Conservation (phyloP, 1,284 basidiomycete genomes). For the Naganishia liquefaciens region DNA sequence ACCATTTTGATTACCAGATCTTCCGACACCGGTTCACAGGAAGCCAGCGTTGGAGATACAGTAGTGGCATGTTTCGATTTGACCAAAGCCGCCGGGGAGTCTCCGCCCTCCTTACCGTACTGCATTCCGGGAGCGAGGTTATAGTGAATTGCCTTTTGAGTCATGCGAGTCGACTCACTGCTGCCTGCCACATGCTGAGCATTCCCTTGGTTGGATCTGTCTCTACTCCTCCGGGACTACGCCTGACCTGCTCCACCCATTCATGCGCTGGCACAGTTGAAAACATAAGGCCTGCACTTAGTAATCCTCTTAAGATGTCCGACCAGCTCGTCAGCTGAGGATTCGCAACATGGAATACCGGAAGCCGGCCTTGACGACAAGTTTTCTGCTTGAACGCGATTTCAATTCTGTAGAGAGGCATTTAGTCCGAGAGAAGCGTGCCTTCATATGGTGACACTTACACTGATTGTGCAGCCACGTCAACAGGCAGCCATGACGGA, state of each 20-base stretch:
- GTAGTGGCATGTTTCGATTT: slow-evolving; percentile 35
- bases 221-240: slow-evolving; percentile 31
- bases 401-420: slow-evolving; percentile 39
- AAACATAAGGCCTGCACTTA: slow-evolving; percentile 39
- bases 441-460: slow-evolving; percentile 29
- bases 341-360: slow-evolving; percentile 43
- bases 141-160: not conserved
- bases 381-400: slow-evolving; percentile 35
- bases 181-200: slow-evolving; percentile 41
- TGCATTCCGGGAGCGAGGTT: slow-evolving; percentile 11
- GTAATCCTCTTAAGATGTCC: slow-evolving; percentile 43
- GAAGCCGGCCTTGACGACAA: slow-evolving; percentile 19
- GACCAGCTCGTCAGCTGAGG: slow-evolving; percentile 37
- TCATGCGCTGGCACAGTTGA: slow-evolving; percentile 36
- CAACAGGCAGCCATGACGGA: slow-evolving; percentile 54
- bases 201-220: slow-evolving; percentile 40
- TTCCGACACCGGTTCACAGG: slow-evolving; percentile 29
- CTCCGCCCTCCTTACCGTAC: slow-evolving; percentile 32
- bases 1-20: slow-evolving; percentile 38
- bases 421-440: not conserved
- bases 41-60: slow-evolving; percentile 33
- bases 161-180: slow-evolving; percentile 34
- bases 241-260: slow-evolving; percentile 47
- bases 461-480: slow-evolving; percentile 50
- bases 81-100: slow-evolving; percentile 16